Evolutionary conservation across 176 grass and related monocot species (phyloP).

Genomic region (Carex littledalei): DNA sequence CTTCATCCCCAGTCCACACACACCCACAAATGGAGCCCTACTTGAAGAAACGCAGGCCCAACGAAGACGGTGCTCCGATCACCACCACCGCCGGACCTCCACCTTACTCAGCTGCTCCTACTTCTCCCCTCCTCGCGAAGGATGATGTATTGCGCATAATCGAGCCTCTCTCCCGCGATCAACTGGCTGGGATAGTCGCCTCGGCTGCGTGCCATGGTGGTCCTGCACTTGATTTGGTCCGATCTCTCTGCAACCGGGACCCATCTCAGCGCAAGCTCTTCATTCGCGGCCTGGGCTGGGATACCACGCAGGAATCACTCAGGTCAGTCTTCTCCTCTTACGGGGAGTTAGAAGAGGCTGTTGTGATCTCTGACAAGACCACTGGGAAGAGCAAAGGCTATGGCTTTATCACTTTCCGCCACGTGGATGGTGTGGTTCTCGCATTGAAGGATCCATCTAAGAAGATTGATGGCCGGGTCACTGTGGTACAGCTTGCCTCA

Average conservation of each 20-base stretch:
- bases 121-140: slow-evolving; percentile 39
- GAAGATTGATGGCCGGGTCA: slow-evolving; percentile 92
- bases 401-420: slow-evolving; percentile 93
- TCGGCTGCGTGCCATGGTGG: slow-evolving; percentile 45
- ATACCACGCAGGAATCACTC: slow-evolving; percentile 73
- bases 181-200: slow-evolving; percentile 71
- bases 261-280: slow-evolving; percentile 83
- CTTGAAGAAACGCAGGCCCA: slow-evolving; percentile 74
- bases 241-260: slow-evolving; percentile 63
- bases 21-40: slow-evolving; percentile 47
- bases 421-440: slow-evolving; percentile 73
- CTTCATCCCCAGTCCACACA: no score
- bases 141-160: slow-evolving; percentile 69
- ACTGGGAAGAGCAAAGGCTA: slow-evolving; percentile 87
- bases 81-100: slow-evolving; percentile 11
- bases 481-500: slow-evolving; percentile 83
- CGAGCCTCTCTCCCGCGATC: slow-evolving; percentile 73
- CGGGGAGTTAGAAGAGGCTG: slow-evolving; percentile 80
- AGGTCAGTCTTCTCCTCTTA: slow-evolving; percentile 69
- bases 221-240: slow-evolving; percentile 56
- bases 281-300: slow-evolving; percentile 78
- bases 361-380: slow-evolving; percentile 74
- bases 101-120: slow-evolving; percentile 17
- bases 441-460: slow-evolving; percentile 94
- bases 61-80: slow-evolving; percentile 40